Evolutionary conservation across 352 stramenopile genomes (phyloP).

Genomic region (Globisporangium cederbergense): DNA sequence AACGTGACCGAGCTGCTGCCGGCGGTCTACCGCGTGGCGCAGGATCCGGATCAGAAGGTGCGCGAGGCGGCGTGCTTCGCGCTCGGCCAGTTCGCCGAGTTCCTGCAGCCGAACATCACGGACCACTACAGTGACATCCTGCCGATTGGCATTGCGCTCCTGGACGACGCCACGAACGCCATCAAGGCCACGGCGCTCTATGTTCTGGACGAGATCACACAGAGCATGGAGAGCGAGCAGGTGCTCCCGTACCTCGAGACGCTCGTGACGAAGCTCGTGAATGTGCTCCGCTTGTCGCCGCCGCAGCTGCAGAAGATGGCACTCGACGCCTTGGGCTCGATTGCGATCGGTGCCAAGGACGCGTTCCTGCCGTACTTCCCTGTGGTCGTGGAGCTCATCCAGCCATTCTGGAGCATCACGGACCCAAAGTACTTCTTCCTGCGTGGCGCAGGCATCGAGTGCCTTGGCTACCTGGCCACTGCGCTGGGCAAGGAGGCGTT

Average conservation of each 20-base stretch:
- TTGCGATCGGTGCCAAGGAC: conserved; percentile 95
- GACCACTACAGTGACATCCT: conserved; percentile 95
- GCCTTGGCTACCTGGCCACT: conserved; percentile 97
- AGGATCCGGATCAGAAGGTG: conserved; percentile 92
- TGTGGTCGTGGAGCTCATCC: conserved; percentile 81
- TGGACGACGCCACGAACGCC: conserved; percentile 92
- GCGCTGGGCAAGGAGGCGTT: conserved; percentile 95
- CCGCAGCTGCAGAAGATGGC: conserved; percentile 97
- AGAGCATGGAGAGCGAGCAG: conserved; percentile 95
- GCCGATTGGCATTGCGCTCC: conserved; percentile 92
- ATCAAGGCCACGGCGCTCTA: conserved; percentile 97
- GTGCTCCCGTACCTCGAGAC: conserved; percentile 94
- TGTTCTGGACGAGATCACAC: conserved; percentile 98
- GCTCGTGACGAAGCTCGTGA: conserved; percentile 94
- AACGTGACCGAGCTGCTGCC: conserved; percentile 93
- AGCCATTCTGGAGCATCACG: conserved; percentile 89
- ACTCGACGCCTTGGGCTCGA: conserved; percentile 94
- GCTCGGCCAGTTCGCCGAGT: conserved; percentile 97
- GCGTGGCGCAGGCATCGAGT: conserved; percentile 95
- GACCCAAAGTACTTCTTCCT: conserved; percentile 93
- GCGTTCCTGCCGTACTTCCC: conserved; percentile 96
- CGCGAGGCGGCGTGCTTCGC: conserved; percentile 97
- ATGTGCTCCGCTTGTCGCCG: conserved; percentile 89
- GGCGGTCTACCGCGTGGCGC: conserved; percentile 87
- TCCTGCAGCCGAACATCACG: conserved; percentile 97